These are phyloP conservation scores for Dendryphion nanum DNA, from an alignment of 2,329 filamentous ascomycete species.

Conservation along the genomic window DNA sequence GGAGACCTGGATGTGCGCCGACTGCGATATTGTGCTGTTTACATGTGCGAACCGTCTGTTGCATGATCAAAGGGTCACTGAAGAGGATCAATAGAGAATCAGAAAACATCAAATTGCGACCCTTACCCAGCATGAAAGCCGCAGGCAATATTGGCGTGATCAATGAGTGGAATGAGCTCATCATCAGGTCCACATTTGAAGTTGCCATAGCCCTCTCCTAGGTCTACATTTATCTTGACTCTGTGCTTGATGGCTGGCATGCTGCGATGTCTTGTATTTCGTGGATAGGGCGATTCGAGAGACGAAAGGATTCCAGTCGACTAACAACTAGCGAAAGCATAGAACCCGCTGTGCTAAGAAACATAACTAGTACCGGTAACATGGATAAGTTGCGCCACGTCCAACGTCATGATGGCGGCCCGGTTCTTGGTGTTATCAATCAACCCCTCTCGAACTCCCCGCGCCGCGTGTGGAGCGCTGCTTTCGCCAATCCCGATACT, in stretches of 20 bases:
- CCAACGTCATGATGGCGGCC: too few species aligned
- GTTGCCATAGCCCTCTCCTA: constrained; percentile 55
- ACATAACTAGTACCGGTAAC: neutral
- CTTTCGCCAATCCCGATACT: too few species aligned
- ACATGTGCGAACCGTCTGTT: constrained; percentile 57
- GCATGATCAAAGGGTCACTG: constrained; percentile 63
- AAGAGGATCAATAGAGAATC: too few species aligned
- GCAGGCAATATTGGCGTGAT: constrained; percentile 63
- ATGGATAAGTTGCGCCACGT: neutral
- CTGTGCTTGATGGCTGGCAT: neutral
- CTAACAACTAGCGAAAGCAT: too few species aligned
- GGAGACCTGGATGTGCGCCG: constrained; percentile 64
- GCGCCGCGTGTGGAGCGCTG: too few species aligned
- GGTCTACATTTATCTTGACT: constrained; percentile 38
- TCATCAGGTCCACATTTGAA: constrained; percentile 57
- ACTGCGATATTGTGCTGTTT: constrained; percentile 57
- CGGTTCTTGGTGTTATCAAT: too few species aligned
- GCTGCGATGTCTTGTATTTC: neutral
- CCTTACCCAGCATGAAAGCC: constrained; percentile 52
- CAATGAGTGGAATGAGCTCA: constrained; percentile 59
- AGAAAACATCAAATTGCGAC: neutral
- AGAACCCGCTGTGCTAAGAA: too few species aligned
- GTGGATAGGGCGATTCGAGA: neutral
- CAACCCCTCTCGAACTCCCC: too few species aligned
- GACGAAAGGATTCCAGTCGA: neutral